Conservation (phyloP, 176 grass and related monocot genomes). For the Carex parvula region DNA sequence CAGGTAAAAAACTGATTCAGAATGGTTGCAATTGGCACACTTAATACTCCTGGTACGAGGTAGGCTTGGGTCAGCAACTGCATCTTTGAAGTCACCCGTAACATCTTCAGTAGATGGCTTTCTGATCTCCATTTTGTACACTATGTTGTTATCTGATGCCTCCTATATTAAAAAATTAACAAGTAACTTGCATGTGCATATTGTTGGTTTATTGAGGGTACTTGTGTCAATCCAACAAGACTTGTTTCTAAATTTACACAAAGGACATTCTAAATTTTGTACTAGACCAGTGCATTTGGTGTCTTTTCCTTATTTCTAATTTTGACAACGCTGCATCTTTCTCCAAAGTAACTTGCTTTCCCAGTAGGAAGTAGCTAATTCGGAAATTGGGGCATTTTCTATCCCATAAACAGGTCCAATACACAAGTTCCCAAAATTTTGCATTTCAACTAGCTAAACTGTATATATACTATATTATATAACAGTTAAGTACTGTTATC, state of each 20-base stretch:
- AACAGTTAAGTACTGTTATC: not conserved
- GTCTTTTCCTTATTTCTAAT: not conserved
- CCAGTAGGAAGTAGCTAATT: not conserved
- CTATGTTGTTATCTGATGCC: constrained; percentile 47
- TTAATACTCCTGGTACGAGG: constrained; percentile 77
- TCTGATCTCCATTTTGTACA: constrained; percentile 77
- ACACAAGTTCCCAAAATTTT: not conserved
- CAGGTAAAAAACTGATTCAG: constrained; percentile 86
- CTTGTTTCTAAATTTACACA: not conserved
- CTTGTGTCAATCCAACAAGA: not conserved
- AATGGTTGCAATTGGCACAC: constrained; percentile 64
- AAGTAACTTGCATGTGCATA: not conserved
- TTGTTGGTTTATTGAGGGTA: not conserved
- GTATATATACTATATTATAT: not conserved
- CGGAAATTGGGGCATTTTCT: not conserved
- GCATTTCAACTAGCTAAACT: not conserved
- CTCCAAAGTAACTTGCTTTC: not conserved
- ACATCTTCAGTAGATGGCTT: constrained; percentile 40
- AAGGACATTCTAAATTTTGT: not conserved
- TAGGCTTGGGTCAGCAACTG: constrained; percentile 56
- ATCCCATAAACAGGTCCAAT: not conserved
- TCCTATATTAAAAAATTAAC: constrained; percentile 41
- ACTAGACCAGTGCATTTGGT: not conserved
- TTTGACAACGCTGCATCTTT: not conserved
- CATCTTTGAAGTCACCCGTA: constrained; percentile 60